Conservation (phyloP, 2,329 filamentous ascomycete species). For the Claviceps arundinis region DNA sequence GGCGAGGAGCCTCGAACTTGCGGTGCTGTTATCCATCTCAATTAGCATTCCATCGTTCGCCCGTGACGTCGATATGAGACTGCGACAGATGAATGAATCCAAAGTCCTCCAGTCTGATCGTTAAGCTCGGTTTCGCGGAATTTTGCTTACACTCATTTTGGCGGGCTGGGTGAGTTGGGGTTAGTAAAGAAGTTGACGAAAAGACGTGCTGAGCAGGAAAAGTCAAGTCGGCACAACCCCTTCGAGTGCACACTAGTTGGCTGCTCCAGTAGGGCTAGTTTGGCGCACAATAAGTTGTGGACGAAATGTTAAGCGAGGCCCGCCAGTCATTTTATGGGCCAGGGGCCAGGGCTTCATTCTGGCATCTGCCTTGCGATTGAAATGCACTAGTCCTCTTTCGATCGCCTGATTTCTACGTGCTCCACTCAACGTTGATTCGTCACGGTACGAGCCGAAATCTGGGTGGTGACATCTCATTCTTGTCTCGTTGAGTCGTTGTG, state of each 20-base stretch:
- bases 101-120: too few species aligned
- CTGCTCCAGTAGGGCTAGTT: slow-evolving; percentile 1
- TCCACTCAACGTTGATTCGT: slow-evolving; percentile 5
- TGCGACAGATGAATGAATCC: neutral
- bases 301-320: slow-evolving; percentile 26
- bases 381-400: slow-evolving; percentile 4
- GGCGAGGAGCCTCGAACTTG: slow-evolving; percentile 74
- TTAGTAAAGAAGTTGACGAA: slow-evolving; percentile 16
- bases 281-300: slow-evolving; percentile 18
- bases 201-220: slow-evolving; percentile 13
- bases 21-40: slow-evolving; percentile 28
- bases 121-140: too few species aligned
- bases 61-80: neutral
- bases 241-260: neutral
- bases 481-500: slow-evolving; percentile 1
- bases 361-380: slow-evolving; percentile 12
- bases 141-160: slow-evolving; percentile 19
- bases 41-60: slow-evolving; percentile 2
- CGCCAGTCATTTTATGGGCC: slow-evolving; percentile 6
- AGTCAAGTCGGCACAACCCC: slow-evolving; percentile 9
- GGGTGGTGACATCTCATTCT: neutral
- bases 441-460: slow-evolving; percentile 2
- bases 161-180: neutral
- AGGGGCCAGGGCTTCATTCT: neutral
- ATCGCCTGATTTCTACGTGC: neutral